Evolutionary conservation across 202 grass and related monocot species (phyloP).

Genomic region (Setaria viridis): DNA sequence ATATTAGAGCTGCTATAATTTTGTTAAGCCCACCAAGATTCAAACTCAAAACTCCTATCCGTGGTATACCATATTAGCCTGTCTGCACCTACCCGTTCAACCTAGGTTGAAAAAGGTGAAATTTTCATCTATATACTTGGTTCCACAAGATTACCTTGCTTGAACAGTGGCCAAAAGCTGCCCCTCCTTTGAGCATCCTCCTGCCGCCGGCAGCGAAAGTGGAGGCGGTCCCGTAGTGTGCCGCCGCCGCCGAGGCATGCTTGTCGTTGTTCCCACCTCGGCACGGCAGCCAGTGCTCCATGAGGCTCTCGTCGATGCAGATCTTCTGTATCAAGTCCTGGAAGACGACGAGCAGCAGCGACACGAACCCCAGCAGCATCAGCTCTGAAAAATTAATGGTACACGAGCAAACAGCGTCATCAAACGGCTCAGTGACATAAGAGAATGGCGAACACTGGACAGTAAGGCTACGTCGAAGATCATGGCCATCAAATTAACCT

Average conservation of each 20-base stretch:
- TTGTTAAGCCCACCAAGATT: too few relatives aligned
- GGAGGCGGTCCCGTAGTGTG: conserved; percentile 37
- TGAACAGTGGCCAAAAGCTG: conserved; percentile 42
- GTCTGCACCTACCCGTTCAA: too few relatives aligned
- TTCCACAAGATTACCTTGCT: conserved; percentile 42
- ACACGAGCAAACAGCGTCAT: background rate
- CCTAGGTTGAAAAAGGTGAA: too few relatives aligned
- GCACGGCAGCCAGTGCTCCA: conserved; percentile 65
- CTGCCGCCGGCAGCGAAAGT: conserved; percentile 19
- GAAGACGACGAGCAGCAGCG: conserved; percentile 75
- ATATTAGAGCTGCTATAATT: too few relatives aligned
- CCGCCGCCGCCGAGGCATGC: background rate
- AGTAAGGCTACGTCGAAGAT: background rate
- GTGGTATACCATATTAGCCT: too few relatives aligned
- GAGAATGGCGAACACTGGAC: background rate
- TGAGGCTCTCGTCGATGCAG: conserved; percentile 68
- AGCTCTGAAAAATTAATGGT: conserved; percentile 56
- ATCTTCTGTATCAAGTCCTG: conserved; percentile 62
- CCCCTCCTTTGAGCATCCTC: conserved; percentile 52
- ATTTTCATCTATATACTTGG: too few relatives aligned
- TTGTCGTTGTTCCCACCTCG: background rate
- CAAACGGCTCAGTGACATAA: background rate
- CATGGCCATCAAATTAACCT: conserved; percentile 40
- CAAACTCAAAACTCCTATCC: too few relatives aligned
- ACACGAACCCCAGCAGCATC: conserved; percentile 96